Conservation (phyloP, 1,139 yeast genomes). For the Candida smagusa region DNA sequence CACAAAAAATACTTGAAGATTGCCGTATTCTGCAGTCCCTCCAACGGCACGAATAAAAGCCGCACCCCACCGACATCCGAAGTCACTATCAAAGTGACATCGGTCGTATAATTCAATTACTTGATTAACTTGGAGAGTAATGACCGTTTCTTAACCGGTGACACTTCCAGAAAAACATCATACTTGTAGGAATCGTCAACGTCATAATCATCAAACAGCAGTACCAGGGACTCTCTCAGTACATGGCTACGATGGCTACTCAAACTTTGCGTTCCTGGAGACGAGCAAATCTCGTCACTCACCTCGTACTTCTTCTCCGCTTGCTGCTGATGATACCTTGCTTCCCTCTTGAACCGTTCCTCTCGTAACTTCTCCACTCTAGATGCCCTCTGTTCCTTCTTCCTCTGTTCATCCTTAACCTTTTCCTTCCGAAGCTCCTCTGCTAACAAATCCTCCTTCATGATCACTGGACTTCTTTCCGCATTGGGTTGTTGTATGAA, state of each 20-base stretch:
- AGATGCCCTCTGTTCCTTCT: neutral
- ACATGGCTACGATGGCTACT: neutral
- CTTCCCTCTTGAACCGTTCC: constrained; percentile 1
- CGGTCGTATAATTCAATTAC: too few relatives aligned
- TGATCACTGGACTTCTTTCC: neutral
- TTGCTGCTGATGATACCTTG: neutral
- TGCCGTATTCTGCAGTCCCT: too few relatives aligned
- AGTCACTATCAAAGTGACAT: too few relatives aligned
- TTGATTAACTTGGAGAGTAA: too few relatives aligned
- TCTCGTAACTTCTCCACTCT: constrained; percentile 1
- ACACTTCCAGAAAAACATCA: constrained; percentile 5
- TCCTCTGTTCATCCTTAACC: neutral
- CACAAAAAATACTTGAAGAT: too few relatives aligned
- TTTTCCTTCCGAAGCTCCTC: neutral
- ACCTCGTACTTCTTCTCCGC: constrained; percentile 8
- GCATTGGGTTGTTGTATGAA: constrained; percentile 5
- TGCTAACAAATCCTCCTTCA: neutral
- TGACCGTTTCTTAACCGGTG: neutral
- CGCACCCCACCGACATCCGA: too few relatives aligned
- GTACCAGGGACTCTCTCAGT: neutral
- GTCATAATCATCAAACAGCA: constrained; percentile 2
- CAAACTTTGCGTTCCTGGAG: constrained; percentile 6
- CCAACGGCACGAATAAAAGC: too few relatives aligned
- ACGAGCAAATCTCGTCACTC: constrained; percentile 7
- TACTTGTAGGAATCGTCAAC: constrained; percentile 4